Base-by-base conservation (phyloP, 371 early-diverging fungal genomes). In the Haplosporangium sp. region DNA sequence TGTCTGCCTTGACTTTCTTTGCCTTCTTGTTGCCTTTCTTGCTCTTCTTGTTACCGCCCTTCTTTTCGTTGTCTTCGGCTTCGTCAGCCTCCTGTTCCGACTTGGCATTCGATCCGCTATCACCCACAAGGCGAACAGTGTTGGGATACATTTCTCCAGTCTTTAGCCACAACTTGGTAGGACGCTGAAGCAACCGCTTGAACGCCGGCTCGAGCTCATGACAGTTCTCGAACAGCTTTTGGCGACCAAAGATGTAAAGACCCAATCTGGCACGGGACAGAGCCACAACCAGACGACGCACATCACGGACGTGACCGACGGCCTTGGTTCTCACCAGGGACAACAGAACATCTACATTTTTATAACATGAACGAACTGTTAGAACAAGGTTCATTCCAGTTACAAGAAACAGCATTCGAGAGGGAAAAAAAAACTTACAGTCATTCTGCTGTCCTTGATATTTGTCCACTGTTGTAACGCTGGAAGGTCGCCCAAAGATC, bases 391-490 rank as follows among this genome's bases (percentile, higher is more conserved):
- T 29, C 29, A 29, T 29, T 29, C 29, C 11, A 21, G 23, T 16
- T 12, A 48, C 14, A 41, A 47, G 3, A 4, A 18, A 61, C 16
- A 45, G 48, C 4, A 42, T 47, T 14, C 46, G 20, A 50, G 18
- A 37, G n/a, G 43, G 11, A n/a, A 52, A 11, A 41, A 14, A 54
- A 59, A 41, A 81, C 87, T 82, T 87, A 90, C 89, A 95, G 82
- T 98, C 98, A 58, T 91, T 92, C 71, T 97, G 97, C 80, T 95
- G 95, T 47, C 97, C 98, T 83, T 98, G 98, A 81, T 90, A 97
- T 80, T 95, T 91, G 81, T 98, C 99, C 1, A 98, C 96, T 0
- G 98, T 97, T 0, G 95, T 83, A 1, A 98, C 86, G 1, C 84
- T 74, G 6, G 84, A 84, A 4, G 95, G 97, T 12, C 74, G 80